A percentile compares a stretch with the other conserved stretches of the same genome.
Conservation (phyloP, 2,329 filamentous ascomycete genomes). For the Sporothrix variecibatus region DNA sequence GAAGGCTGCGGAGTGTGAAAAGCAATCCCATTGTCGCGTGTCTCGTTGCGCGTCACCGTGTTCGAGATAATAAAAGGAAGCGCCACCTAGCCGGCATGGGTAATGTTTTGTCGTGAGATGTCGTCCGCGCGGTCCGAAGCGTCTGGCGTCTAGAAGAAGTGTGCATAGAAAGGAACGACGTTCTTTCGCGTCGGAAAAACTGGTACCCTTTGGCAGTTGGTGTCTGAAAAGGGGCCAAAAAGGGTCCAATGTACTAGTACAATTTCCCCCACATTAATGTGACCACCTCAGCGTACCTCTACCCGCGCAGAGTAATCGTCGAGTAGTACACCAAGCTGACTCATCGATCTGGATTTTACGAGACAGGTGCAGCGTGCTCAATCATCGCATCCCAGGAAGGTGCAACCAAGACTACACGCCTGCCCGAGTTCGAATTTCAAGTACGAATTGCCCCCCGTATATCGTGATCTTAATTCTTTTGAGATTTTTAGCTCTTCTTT, state of each 20-base stretch:
- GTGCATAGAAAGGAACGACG: background rate
- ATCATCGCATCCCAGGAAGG: conserved; percentile 2
- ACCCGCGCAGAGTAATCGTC: background rate
- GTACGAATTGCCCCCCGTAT: background rate
- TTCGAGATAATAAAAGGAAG: background rate
- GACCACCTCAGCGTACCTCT: background rate
- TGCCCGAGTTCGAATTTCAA: background rate
- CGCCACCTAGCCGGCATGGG: background rate
- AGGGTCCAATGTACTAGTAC: background rate
- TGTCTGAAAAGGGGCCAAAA: background rate
- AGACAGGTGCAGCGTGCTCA: background rate
- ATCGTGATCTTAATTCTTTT: background rate
- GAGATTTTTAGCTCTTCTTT: background rate
- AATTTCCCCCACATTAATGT: background rate
- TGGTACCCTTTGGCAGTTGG: background rate
- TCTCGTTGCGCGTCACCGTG: background rate
- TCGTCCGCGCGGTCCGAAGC: conserved; percentile 24
- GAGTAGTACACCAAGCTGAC: background rate
- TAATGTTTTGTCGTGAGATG: conserved; percentile 14
- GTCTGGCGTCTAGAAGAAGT: conserved; percentile 13
- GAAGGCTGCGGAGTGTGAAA: conserved; percentile 12
- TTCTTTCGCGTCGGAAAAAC: conserved; percentile 23
- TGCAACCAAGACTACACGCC: background rate
- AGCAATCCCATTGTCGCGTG: conserved; percentile 24
- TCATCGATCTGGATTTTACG: conserved; percentile 7